Evolutionary conservation across 257 asterid genomes (phyloP), one percentile per base, ranked within the genome.

Genomic region (Parsonsia alboflavescens): DNA sequence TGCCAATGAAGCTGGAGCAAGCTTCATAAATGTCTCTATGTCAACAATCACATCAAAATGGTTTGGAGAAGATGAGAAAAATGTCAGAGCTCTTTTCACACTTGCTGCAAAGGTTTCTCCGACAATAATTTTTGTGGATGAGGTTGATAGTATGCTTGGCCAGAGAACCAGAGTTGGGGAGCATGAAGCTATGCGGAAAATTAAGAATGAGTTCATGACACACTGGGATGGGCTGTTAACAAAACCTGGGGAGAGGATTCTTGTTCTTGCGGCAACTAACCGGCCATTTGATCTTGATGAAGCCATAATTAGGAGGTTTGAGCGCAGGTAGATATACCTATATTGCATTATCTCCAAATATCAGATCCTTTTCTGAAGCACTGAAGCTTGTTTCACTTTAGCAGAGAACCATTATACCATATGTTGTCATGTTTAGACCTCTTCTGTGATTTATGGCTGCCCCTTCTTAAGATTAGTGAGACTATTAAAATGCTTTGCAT

Each of bases 271-370:
- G 10, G 99, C 99, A 65, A 95, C 99, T 42, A 95, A 95, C 73
- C 76, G 98, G 79, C 99, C 99, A 22, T 95, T 95, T 64, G 99
- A 95, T 76, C 99, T 95, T n/a, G 99, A 95, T 75, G 99, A 95
- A 84, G 99, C 99, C 56, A 95, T 95, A 76, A 92, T 95, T 72
- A 81, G 98, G 83, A 93, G 99, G 81, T 95, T 95, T 46, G 99
- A 95, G 79, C 96, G 99, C 79, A 95, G 99, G 99, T 95, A 84
- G 44, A 53, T 71, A 46, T 67, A 33, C 39, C 39, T 33, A 49
- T 73, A 54, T n/a, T 53, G n/a, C 57, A 45, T 42, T 22, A 10
- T n/a, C 42, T 52, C 44, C n/a, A 22, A 24, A 5, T 49, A 28
- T 57, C 36, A 6, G 22, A 59, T 70, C 16, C 13, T 28, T 5